These are phyloP conservation scores for Blakeslea trispora DNA, from an alignment of 371 early-diverging fungal genomes.

Conservation along the genomic window DNA sequence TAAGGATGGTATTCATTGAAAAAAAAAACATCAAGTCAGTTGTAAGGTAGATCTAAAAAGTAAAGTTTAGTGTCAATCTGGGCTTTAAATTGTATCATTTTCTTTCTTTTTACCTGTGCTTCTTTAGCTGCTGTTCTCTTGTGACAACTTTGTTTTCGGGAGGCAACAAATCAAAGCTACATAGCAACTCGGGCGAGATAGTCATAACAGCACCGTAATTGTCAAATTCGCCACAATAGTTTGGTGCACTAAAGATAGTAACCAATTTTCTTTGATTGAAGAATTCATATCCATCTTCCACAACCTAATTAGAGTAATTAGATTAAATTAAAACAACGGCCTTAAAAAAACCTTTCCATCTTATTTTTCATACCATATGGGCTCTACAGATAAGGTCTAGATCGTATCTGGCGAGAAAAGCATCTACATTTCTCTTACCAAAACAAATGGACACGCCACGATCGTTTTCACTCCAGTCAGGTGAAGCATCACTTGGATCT, in stretches of 20 bases:
- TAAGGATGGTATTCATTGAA: background rate
- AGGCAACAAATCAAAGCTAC: conserved; percentile 70
- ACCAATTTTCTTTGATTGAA: conserved; percentile 93
- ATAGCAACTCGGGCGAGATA: conserved; percentile 86
- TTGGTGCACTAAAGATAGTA: conserved; percentile 97
- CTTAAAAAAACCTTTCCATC: background rate
- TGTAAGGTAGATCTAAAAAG: background rate
- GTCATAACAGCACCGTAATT: conserved; percentile 94
- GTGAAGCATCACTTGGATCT: conserved; percentile 71
- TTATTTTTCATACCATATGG: conserved; percentile 68
- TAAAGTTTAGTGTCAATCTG: background rate
- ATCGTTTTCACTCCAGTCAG: conserved; percentile 96
- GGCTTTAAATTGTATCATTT: background rate
- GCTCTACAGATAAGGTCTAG: conserved; percentile 96
- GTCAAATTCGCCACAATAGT: conserved; percentile 98
- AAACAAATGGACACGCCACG: conserved; percentile 96
- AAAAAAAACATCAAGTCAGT: background rate
- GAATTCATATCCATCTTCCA: conserved; percentile 99
- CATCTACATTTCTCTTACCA: conserved; percentile 82
- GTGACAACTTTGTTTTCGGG: conserved; percentile 18
- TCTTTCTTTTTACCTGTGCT: conserved; percentile 16
- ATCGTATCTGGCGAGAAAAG: conserved; percentile 85
- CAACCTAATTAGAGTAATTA: conserved; percentile 59
- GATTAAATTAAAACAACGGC: background rate
- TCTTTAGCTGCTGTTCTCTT: conserved; percentile 10